phyloP scores from a whole-genome alignment of 345 rosid genomes.

The Hibiscus syriacus region DNA sequence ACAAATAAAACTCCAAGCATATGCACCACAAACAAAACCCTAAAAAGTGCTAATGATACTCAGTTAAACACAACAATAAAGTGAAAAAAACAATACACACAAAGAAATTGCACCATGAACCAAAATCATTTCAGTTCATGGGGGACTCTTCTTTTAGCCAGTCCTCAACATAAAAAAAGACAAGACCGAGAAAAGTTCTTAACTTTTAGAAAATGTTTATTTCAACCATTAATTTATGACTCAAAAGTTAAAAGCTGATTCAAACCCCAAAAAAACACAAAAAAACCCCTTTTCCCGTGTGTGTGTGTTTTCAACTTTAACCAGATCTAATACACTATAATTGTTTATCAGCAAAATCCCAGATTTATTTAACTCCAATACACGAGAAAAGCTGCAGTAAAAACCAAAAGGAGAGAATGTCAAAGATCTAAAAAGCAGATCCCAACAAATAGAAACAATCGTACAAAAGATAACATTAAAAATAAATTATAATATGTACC shows the following conservation, averaged over 20 bases:
- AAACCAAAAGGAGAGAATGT: constrained; percentile 24
- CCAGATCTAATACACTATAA: constrained; percentile 25
- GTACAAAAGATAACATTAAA: not conserved
- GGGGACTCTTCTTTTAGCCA: constrained; percentile 11
- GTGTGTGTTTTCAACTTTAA: constrained; percentile 19
- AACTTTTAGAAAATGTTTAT: constrained; percentile 38
- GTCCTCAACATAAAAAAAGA: constrained; percentile 29
- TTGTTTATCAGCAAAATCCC: constrained; percentile 11
- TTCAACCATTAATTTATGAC: constrained; percentile 33
- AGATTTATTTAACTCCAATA: constrained; percentile 12
- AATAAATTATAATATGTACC: not conserved
- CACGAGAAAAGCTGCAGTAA: constrained; percentile 4
- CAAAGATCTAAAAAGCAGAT: constrained; percentile 26
- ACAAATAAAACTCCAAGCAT: not conserved
- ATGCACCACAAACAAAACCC: not conserved
- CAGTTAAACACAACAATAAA: constrained; percentile 10
- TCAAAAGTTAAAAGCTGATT: constrained; percentile 11
- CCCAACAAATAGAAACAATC: constrained; percentile 18
- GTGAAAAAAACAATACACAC: constrained; percentile 1
- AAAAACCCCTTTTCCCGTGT: not conserved
- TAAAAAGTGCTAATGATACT: not conserved
- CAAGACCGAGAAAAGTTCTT: constrained; percentile 27
- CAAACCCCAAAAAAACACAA: not conserved
- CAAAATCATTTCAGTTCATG: constrained; percentile 18
- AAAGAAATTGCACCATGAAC: constrained; percentile 14